These are phyloP conservation scores for Pyrenula aspistea DNA, from an alignment of 495 filamentous ascomycete species.

Conservation along the genomic window DNA sequence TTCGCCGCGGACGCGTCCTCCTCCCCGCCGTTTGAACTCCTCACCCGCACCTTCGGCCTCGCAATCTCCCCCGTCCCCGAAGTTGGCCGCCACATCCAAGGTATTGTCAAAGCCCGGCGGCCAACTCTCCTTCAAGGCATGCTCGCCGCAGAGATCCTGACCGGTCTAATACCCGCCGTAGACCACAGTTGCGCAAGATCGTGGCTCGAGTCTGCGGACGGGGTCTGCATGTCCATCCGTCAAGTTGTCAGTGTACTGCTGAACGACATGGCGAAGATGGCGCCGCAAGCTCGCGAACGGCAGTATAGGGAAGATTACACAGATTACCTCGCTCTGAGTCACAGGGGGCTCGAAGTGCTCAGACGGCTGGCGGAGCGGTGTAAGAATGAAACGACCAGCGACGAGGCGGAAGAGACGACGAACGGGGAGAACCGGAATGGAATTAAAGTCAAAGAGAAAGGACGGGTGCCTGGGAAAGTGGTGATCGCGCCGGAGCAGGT, in stretches of 20 bases:
- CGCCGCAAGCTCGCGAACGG: slow-evolving; percentile 19
- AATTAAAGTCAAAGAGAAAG: no score
- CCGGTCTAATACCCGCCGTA: slow-evolving; percentile 56
- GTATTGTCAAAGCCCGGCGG: slow-evolving; percentile 68
- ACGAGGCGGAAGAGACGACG: no score
- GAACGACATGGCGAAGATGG: slow-evolving; percentile 36
- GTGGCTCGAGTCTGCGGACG: slow-evolving; percentile 79
- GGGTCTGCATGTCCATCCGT: slow-evolving; percentile 70
- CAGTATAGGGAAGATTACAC: slow-evolving; percentile 29
- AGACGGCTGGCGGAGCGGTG: slow-evolving; percentile 61
- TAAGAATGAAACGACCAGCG: slow-evolving; percentile 41
- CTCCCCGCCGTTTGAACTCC: slow-evolving; percentile 59
- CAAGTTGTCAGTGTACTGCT: slow-evolving; percentile 59
- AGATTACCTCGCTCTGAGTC: slow-evolving; percentile 46
- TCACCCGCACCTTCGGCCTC: slow-evolving; percentile 81
- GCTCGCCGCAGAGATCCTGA: slow-evolving; percentile 79
- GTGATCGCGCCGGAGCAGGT: background rate
- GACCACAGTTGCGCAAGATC: slow-evolving; percentile 60
- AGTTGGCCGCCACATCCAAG: slow-evolving; percentile 33
- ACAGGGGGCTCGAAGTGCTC: slow-evolving; percentile 58
- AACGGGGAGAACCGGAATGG: slow-evolving; percentile 17
- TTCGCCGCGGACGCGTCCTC: slow-evolving; percentile 58
- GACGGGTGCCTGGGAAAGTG: background rate
- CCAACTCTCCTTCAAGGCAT: slow-evolving; percentile 84
- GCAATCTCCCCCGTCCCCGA: slow-evolving; percentile 78